Conservation (phyloP, 192 early-diverging fungal genomes). For the Backusella mclennaniae region DNA sequence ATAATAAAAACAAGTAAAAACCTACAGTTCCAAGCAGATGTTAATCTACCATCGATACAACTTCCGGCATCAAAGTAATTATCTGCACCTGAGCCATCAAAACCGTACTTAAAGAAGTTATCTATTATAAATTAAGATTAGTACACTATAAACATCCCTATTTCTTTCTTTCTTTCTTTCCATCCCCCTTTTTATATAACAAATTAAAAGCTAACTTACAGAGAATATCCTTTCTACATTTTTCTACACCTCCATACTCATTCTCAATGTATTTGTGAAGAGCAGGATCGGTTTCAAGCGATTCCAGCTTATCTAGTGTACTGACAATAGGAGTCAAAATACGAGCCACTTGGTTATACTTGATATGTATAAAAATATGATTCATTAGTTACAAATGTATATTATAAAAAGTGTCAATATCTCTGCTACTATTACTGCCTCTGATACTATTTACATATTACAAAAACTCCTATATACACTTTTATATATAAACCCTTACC, state of each 20-base stretch:
- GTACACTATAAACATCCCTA: background rate
- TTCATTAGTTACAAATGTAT: background rate
- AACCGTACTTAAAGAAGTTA: constrained; percentile 95
- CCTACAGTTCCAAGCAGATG: constrained; percentile 83
- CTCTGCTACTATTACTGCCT: background rate
- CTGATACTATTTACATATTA: constrained; percentile 5
- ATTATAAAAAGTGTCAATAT: background rate
- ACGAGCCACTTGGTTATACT: constrained; percentile 95
- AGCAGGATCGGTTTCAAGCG: constrained; percentile 51
- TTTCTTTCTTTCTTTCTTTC: too few species aligned
- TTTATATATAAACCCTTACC: constrained; percentile 38
- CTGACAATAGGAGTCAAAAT: constrained; percentile 90
- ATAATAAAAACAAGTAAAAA: background rate
- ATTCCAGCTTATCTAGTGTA: constrained; percentile 76
- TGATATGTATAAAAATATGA: background rate
- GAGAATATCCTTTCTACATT: constrained; percentile 73
- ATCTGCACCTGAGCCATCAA: constrained; percentile 94
- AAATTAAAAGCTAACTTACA: constrained; percentile 18
- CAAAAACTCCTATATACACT: background rate
- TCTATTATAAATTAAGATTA: constrained; percentile 26
- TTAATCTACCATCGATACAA: constrained; percentile 96
- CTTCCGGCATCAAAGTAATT: constrained; percentile 89
- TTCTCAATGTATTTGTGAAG: constrained; percentile 65
- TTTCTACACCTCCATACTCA: constrained; percentile 66
- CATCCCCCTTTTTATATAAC: background rate